Evolutionary conservation across 1,139 yeast genomes (phyloP).

Genomic region (Candida sanyaensis): DNA sequence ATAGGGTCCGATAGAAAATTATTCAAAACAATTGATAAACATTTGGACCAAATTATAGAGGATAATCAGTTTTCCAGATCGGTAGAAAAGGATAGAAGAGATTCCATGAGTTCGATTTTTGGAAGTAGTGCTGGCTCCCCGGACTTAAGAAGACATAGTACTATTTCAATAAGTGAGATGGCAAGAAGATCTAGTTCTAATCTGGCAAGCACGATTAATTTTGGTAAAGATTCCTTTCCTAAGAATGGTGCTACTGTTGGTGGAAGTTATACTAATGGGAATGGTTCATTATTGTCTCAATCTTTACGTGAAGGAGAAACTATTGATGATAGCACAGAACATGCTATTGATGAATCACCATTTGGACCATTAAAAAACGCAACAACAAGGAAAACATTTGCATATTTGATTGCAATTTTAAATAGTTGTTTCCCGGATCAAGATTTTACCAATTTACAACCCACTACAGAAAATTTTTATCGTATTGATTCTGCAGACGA

Average conservation of each 20-base stretch:
- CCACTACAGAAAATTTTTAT: constrained; percentile 69
- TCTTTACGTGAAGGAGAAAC: constrained; percentile 25
- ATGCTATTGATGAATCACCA: constrained; percentile 64
- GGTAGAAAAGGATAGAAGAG: constrained; percentile 41
- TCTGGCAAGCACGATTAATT: constrained; percentile 10
- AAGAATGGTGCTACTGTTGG: constrained; percentile 3
- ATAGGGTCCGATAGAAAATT: constrained; percentile 87
- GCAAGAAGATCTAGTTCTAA: constrained; percentile 27
- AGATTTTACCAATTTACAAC: constrained; percentile 86
- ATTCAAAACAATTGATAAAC: constrained; percentile 84
- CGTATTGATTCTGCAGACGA: constrained; percentile 48
- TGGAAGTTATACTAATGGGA: constrained; percentile 1
- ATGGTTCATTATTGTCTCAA: constrained; percentile 16
- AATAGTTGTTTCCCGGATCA: constrained; percentile 94
- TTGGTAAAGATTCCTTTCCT: constrained; percentile 9
- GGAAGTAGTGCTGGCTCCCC: constrained; percentile 42
- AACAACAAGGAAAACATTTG: constrained; percentile 85
- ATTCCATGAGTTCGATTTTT: constrained; percentile 36
- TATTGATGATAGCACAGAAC: constrained; percentile 19
- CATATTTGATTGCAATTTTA: constrained; percentile 84
- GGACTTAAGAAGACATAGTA: constrained; percentile 23
- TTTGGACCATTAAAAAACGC: constrained; percentile 90
- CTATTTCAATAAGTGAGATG: constrained; percentile 19
- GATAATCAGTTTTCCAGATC: constrained; percentile 51
- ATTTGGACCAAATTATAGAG: constrained; percentile 65